Evolutionary conservation across 2,329 filamentous ascomycete genomes (phyloP).

Genomic region (Chaetothyriales sp.): DNA sequence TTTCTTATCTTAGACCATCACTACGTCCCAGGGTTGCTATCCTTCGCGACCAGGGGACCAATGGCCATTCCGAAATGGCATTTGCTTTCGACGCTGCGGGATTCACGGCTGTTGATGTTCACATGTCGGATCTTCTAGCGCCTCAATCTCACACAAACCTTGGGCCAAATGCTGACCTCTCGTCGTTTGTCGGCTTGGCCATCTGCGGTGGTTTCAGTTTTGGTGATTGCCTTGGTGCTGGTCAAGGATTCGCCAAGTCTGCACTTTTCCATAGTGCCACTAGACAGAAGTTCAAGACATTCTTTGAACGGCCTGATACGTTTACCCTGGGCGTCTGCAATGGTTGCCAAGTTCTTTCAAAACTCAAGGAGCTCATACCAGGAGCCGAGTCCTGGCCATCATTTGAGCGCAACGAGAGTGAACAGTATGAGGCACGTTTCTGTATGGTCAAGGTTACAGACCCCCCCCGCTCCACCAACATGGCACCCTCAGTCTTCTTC

Average conservation of each 20-base stretch:
- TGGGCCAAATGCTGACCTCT: constrained; percentile 60
- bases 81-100: constrained; percentile 86
- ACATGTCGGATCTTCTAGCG: constrained; percentile 67
- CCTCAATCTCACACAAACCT: constrained; percentile 29
- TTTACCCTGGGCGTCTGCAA: constrained; percentile 94
- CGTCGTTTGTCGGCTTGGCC: constrained; percentile 72
- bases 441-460: constrained; percentile 71
- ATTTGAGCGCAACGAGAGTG: constrained; percentile 69
- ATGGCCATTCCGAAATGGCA: constrained; percentile 94
- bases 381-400: constrained; percentile 70
- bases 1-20: constrained; percentile 44
- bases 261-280: constrained; percentile 69
- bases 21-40: constrained; percentile 70
- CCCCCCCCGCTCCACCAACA: constrained; percentile 29
- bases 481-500: constrained; percentile 62
- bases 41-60: constrained; percentile 86
- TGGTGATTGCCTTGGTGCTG: constrained; percentile 82
- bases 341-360: constrained; percentile 85
- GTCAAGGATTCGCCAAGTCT: constrained; percentile 88
- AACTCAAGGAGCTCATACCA: constrained; percentile 69
- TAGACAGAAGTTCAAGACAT: constrained; percentile 61
- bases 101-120: constrained; percentile 81
- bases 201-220: constrained; percentile 97
- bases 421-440: constrained; percentile 81
- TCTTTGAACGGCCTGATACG: constrained; percentile 78